Conservation (phyloP, 1,284 basidiomycete species). For the Fistulinella staudtii region DNA sequence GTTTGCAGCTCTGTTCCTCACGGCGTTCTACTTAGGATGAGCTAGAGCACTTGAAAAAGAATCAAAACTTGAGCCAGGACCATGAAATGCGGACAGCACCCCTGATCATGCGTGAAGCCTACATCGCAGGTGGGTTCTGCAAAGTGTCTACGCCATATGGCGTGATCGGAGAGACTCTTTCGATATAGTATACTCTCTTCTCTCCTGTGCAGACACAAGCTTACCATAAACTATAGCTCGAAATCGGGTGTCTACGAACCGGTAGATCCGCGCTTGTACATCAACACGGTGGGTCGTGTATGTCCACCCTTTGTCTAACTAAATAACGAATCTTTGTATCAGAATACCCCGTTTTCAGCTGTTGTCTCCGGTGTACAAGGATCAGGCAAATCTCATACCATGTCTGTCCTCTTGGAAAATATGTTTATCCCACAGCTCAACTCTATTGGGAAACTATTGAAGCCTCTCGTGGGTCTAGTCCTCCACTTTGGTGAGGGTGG, state of each 20-base stretch:
- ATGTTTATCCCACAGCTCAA: conserved; percentile 55
- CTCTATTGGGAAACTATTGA: conserved; percentile 47
- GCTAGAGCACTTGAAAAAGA: conserved; percentile 7
- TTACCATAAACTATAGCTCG: too few relatives aligned
- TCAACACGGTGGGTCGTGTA: conserved; percentile 50
- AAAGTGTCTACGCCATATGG: conserved; percentile 45
- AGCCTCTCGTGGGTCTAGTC: conserved; percentile 58
- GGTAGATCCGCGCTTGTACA: conserved; percentile 48
- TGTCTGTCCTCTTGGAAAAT: conserved; percentile 60
- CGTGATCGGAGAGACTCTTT: conserved; percentile 47
- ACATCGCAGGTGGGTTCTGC: conserved; percentile 30
- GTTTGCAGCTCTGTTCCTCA: too few relatives aligned
- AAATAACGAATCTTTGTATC: neutral
- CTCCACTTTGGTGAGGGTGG: conserved; percentile 70
- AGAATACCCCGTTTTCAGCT: conserved; percentile 60
- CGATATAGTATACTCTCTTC: too few relatives aligned
- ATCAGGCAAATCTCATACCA: conserved; percentile 68
- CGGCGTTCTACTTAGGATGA: conserved; percentile 3
- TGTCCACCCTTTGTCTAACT: neutral
- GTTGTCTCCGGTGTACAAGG: conserved; percentile 63
- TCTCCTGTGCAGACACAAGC: too few relatives aligned
- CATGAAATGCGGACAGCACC: conserved; percentile 49
- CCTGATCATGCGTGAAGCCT: conserved; percentile 48
- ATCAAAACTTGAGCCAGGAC: conserved; percentile 10
- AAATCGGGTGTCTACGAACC: too few relatives aligned